A percentile compares a stretch with the other conserved stretches of the same genome.
phyloP scores from a whole-genome alignment of 129 eudicot species.

The Tanacetum coccineum region DNA sequence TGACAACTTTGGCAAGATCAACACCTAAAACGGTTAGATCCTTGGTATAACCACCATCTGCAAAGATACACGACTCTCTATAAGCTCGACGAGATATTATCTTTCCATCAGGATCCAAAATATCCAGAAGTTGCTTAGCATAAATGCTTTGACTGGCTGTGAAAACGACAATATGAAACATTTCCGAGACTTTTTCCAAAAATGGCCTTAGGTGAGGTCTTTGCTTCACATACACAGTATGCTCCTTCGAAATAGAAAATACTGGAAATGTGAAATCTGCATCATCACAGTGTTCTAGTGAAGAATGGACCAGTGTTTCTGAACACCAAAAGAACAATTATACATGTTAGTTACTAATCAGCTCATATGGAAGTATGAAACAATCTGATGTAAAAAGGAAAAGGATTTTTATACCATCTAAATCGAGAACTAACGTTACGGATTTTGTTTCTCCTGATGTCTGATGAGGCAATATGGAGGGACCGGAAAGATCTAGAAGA shows the following conservation, averaged over 20 bases:
- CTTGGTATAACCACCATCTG: constrained; percentile 79
- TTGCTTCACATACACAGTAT: constrained; percentile 72
- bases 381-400: neutral
- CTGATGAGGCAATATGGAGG: constrained; percentile 21
- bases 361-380: neutral
- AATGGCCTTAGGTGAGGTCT: constrained; percentile 82
- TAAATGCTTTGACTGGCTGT: constrained; percentile 98
- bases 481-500: constrained; percentile 50
- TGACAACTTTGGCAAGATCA: constrained; percentile 92
- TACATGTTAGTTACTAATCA: neutral
- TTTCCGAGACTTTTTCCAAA: constrained; percentile 76
- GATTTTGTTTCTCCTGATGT: constrained; percentile 40
- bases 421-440: constrained; percentile 80
- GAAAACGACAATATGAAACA: constrained; percentile 80
- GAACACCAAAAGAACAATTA: constrained; percentile 21
- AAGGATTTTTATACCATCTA: constrained; percentile 63
- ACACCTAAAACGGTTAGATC: constrained; percentile 93
- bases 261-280: constrained; percentile 92
- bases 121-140: constrained; percentile 82
- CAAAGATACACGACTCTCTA: constrained; percentile 87
- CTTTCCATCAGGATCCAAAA: constrained; percentile 84
- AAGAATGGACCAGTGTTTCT: constrained; percentile 96
- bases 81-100: constrained; percentile 81
- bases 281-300: constrained; percentile 72
- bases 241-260: constrained; percentile 65